These are phyloP conservation scores for Phylloporus rhodoxanthus DNA, from an alignment of 768 basidiomycete genomes.

Conservation along the genomic window DNA sequence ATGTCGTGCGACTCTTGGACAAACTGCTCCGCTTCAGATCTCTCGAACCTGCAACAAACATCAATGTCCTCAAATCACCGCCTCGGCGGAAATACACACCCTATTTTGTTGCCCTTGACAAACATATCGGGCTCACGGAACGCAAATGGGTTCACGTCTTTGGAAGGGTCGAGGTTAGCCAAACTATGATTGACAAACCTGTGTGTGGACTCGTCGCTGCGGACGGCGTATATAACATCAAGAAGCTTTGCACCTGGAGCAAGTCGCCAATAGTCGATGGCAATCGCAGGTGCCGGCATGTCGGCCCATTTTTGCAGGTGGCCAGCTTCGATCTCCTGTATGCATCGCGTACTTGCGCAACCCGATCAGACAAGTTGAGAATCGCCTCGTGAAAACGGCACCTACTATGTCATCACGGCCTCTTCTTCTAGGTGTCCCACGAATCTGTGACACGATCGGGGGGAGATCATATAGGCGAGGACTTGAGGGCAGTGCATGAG, in stretches of 20 bases:
- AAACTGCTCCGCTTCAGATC: slow-evolving; percentile 60
- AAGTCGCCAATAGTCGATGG: slow-evolving; percentile 94
- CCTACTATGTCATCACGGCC: slow-evolving; percentile 86
- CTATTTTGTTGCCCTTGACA: slow-evolving; percentile 69
- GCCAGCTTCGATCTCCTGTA: slow-evolving; percentile 77
- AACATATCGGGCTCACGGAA: slow-evolving; percentile 84
- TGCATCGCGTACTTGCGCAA: slow-evolving; percentile 62
- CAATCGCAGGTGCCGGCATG: slow-evolving; percentile 76
- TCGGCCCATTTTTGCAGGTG: slow-evolving; percentile 77
- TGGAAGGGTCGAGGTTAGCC: slow-evolving; percentile 70
- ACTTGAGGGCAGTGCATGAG: slow-evolving; percentile 38
- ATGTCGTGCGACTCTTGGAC: slow-evolving; percentile 57
- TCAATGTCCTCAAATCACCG: slow-evolving; percentile 16
- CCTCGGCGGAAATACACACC: slow-evolving; percentile 41
- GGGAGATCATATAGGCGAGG: slow-evolving; percentile 71
- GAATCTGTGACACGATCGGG: slow-evolving; percentile 79
- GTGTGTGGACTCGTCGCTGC: slow-evolving; percentile 91
- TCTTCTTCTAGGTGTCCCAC: slow-evolving; percentile 94
- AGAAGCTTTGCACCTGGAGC: slow-evolving; percentile 64
- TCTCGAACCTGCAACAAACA: slow-evolving; percentile 48
- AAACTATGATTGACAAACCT: slow-evolving; percentile 95
- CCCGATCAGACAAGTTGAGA: slow-evolving; percentile 13
- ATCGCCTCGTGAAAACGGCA: slow-evolving; percentile 18
- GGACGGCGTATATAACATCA: slow-evolving; percentile 87
- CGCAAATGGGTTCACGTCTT: slow-evolving; percentile 88